Percentiles rank a stretch among this genome's conserved stretches.
These are phyloP conservation scores for Helichrysum umbraculigerum DNA, from an alignment of 129 eudicot genomes.

Conservation along the genomic window DNA sequence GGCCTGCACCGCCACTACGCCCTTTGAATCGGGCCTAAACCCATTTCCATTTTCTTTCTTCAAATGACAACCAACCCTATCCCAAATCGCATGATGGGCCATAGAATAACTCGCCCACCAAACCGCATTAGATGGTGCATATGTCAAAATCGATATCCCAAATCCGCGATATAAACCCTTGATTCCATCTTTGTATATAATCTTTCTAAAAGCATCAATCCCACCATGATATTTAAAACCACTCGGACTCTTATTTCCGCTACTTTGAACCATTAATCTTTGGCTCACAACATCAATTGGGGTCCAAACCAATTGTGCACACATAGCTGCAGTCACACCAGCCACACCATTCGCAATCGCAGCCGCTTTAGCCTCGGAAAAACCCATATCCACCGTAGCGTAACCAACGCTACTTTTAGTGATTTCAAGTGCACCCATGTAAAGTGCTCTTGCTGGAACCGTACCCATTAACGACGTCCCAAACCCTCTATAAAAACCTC, in stretches of 20 bases:
- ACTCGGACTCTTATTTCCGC: constrained; percentile 23
- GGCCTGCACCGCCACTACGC: constrained; percentile 66
- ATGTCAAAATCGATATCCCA: constrained; percentile 72
- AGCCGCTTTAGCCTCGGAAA: constrained; percentile 57
- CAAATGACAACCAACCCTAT: constrained; percentile 41
- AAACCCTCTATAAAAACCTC: constrained; percentile 76
- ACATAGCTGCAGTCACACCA: constrained; percentile 73
- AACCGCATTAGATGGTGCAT: constrained; percentile 78
- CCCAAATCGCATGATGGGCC: constrained; percentile 60
- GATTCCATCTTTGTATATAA: constrained; percentile 49
- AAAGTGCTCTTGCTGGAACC: constrained; percentile 77
- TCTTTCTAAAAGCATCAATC: constrained; percentile 65
- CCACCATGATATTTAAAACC: constrained; percentile 52
- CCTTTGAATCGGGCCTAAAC: constrained; percentile 49
- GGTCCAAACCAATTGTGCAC: constrained; percentile 91
- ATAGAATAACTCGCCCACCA: constrained; percentile 88
- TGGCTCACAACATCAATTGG: constrained; percentile 89
- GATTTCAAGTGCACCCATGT: constrained; percentile 85
- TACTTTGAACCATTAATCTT: constrained; percentile 73
- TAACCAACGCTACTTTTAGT: constrained; percentile 79
- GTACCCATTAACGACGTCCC: constrained; percentile 88
- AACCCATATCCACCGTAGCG: constrained; percentile 53
- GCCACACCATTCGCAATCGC: constrained; percentile 74
- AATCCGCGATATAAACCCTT: constrained; percentile 77
- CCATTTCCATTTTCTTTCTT: constrained; percentile 42